phyloP scores from a whole-genome alignment of 805 yeast genomes.

The Kazachstania kunashirensis region DNA sequence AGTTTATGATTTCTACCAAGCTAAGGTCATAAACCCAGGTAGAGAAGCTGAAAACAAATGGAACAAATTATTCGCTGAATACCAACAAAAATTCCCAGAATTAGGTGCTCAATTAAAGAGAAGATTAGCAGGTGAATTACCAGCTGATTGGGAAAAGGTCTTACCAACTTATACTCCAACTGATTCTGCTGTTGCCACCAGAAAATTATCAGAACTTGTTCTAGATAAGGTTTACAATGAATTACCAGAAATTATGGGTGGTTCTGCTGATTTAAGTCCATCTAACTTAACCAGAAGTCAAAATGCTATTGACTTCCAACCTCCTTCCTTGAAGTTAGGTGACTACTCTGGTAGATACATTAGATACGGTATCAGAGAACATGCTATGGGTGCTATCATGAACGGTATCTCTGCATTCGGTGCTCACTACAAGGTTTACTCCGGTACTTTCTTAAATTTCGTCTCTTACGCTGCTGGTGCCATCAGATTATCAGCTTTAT shows the following conservation, averaged over 20 bases:
- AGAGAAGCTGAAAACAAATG: conserved; percentile 64
- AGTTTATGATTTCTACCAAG: conserved; percentile 60
- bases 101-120: conserved; percentile 71
- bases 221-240: conserved; percentile 49
- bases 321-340: conserved; percentile 69
- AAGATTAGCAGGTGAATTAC: conserved; percentile 70
- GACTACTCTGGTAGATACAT: conserved; percentile 84
- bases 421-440: conserved; percentile 79
- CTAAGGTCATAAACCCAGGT: conserved; percentile 49
- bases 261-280: conserved; percentile 96
- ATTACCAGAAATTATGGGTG: conserved; percentile 89
- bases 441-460: conserved; percentile 97
- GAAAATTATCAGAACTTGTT: conserved; percentile 85
- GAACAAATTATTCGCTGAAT: conserved; percentile 53
- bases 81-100: conserved; percentile 62
- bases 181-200: conserved; percentile 83
- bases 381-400: conserved; percentile 97
- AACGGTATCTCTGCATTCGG: conserved; percentile 92
- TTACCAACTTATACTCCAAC: conserved; percentile 72
- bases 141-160: conserved; percentile 66
- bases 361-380: conserved; percentile 98
- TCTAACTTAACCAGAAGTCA: conserved; percentile 89
- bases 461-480: conserved; percentile 81
- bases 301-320: conserved; percentile 86
- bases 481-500: conserved; percentile 71